phyloP scores from a whole-genome alignment of 352 stramenopile species.

The Pythium guiyangense region DNA sequence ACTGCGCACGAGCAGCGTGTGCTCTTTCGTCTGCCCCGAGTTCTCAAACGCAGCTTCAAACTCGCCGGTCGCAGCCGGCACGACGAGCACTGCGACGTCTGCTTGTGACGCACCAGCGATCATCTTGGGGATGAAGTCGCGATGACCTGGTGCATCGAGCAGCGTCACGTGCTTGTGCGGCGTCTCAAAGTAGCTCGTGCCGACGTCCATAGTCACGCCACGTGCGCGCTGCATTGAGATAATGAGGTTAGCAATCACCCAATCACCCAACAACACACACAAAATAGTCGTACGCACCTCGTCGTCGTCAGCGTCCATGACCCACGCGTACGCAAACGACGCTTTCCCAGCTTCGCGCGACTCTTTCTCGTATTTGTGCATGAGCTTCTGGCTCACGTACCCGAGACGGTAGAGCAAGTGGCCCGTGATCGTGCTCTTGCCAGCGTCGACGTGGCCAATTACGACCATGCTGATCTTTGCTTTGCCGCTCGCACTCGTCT shows the following conservation, averaged over 20 bases:
- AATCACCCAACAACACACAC: not conserved
- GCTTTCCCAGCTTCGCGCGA: constrained; percentile 90
- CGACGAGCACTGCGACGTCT: constrained; percentile 92
- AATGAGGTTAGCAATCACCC: constrained; percentile 11
- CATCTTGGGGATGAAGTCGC: constrained; percentile 98
- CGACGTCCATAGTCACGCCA: constrained; percentile 97
- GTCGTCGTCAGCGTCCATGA: constrained; percentile 88
- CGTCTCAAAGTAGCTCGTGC: constrained; percentile 91
- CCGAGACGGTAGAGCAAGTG: constrained; percentile 92
- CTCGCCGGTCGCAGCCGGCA: constrained; percentile 92
- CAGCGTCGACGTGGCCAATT: constrained; percentile 96
- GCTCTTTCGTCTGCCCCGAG: constrained; percentile 97
- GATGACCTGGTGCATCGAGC: constrained; percentile 95
- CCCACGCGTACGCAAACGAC: constrained; percentile 95
- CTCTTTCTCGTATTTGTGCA: constrained; percentile 92
- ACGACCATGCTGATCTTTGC: constrained; percentile 94
- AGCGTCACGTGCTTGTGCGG: constrained; percentile 91
- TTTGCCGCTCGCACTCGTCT: constrained; percentile 47
- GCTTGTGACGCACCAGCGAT: constrained; percentile 93
- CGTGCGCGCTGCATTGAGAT: constrained; percentile 79
- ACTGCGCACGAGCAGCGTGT: constrained; percentile 92
- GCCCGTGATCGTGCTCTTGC: constrained; percentile 97
- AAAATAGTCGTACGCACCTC: constrained; percentile 21
- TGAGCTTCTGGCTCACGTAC: constrained; percentile 81
- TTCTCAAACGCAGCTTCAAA: constrained; percentile 95